These are phyloP conservation scores for Aureobasidium sp. DNA, from an alignment of 2,329 filamentous ascomycete genomes.

Conservation along the genomic window DNA sequence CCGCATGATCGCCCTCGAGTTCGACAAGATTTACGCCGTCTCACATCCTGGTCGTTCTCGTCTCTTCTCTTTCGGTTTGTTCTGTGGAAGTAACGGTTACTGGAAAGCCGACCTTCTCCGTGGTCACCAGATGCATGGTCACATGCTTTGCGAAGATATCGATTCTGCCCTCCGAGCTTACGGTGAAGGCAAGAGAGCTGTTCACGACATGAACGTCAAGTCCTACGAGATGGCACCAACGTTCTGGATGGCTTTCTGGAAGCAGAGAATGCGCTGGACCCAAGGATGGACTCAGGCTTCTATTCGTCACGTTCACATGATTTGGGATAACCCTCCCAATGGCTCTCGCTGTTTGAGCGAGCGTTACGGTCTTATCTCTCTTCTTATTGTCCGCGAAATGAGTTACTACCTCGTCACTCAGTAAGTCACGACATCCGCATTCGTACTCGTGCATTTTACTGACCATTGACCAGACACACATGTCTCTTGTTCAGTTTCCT, in stretches of 20 bases:
- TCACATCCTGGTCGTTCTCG: conserved; percentile 40
- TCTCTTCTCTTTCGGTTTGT: conserved; percentile 41
- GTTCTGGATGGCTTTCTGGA: conserved; percentile 37
- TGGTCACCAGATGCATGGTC: conserved; percentile 40
- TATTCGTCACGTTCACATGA: conserved; percentile 33
- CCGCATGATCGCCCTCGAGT: conserved; percentile 41
- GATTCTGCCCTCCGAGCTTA: conserved; percentile 41
- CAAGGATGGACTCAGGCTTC: conserved; percentile 43
- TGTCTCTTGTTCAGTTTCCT: conserved; percentile 38
- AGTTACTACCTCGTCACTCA: conserved; percentile 43
- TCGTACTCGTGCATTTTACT: no score
- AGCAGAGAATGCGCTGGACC: conserved; percentile 41
- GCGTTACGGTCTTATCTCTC: conserved; percentile 38
- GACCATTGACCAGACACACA: conserved; percentile 23
- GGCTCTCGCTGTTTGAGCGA: conserved; percentile 29
- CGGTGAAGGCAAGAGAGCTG: conserved; percentile 34
- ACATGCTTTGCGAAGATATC: conserved; percentile 44
- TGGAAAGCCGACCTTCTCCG: conserved; percentile 37
- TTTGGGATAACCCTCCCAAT: conserved; percentile 33
- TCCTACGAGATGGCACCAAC: conserved; percentile 42
- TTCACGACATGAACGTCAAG: conserved; percentile 41
- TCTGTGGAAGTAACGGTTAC: conserved; percentile 42
- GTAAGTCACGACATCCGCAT: neutral
- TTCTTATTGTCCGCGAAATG: conserved; percentile 37
- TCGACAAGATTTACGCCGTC: conserved; percentile 45